A percentile compares a stretch with the other conserved stretches of the same genome.
Evolutionary conservation across 345 rosid genomes (phyloP).

Genomic region (Ceriops zippeliana): DNA sequence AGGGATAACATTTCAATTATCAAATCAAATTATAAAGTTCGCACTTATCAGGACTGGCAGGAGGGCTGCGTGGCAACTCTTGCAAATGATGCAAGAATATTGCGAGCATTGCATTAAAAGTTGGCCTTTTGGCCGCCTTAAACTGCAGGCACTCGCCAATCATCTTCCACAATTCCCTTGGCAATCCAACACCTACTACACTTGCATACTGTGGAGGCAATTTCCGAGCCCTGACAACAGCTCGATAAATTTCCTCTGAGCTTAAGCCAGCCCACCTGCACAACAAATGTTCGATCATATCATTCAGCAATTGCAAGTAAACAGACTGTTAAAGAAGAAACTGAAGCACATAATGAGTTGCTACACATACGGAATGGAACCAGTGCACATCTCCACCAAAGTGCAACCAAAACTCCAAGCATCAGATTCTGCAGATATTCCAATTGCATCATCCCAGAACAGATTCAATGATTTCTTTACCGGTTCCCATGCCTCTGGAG

Average conservation of each 20-base stretch:
- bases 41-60: conserved; percentile 90
- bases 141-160: conserved; percentile 96
- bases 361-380: conserved; percentile 85
- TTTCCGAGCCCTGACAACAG: conserved; percentile 77
- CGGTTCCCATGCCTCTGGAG: conserved; percentile 99
- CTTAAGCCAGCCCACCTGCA: conserved; percentile 93
- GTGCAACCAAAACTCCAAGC: conserved; percentile 99
- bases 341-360: conserved; percentile 14
- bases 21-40: conserved; percentile 22
- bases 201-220: conserved; percentile 95
- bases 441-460: conserved; percentile 92
- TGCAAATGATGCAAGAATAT: conserved; percentile 90
- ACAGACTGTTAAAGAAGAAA: conserved; percentile 15
- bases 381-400: conserved; percentile 99
- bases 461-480: conserved; percentile 77
- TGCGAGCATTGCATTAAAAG: conserved; percentile 83
- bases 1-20: not conserved
- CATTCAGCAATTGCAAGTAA: conserved; percentile 4
- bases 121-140: conserved; percentile 85
- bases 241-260: conserved; percentile 83
- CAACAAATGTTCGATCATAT: conserved; percentile 12
- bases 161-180: conserved; percentile 95
- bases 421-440: conserved; percentile 87
- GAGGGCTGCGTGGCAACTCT: conserved; percentile 87
- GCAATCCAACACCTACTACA: conserved; percentile 96